Evolutionary conservation across 1,284 basidiomycete genomes (phyloP).

Genomic region (Volvariella volvacea): DNA sequence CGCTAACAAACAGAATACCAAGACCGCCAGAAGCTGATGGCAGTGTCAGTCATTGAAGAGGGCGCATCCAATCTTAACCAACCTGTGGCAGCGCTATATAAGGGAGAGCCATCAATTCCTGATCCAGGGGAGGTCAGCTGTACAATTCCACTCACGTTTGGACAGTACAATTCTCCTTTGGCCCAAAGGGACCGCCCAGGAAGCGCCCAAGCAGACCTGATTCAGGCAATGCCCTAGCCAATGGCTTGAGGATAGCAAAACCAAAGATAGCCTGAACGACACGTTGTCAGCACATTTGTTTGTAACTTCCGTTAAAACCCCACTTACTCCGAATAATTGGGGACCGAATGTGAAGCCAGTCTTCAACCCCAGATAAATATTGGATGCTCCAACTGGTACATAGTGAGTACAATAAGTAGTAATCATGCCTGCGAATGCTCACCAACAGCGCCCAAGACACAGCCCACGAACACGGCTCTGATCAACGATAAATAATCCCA

Average conservation of each 20-base stretch:
- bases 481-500: slow-evolving; percentile 2
- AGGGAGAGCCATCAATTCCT: too few relatives aligned
- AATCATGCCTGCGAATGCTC: slow-evolving; percentile 16
- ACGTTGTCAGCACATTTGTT: too few relatives aligned
- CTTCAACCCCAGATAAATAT: slow-evolving; percentile 66
- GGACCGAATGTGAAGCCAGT: slow-evolving; percentile 65
- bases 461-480: slow-evolving; percentile 55
- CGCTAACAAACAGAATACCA: slow-evolving; percentile 58
- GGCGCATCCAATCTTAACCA: too few relatives aligned
- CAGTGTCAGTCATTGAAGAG: slow-evolving; percentile 4
- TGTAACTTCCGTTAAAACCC: too few relatives aligned
- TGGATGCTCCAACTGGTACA: slow-evolving; percentile 45
- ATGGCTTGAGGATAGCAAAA: slow-evolving; percentile 57
- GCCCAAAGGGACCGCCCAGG: slow-evolving; percentile 58
- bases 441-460: slow-evolving; percentile 50
- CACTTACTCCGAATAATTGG: slow-evolving; percentile 48
- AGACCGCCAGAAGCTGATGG: slow-evolving; percentile 44
- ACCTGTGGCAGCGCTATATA: slow-evolving; percentile 8
- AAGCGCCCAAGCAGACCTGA: slow-evolving; percentile 37
- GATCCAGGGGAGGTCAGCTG: neutral
- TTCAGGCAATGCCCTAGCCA: slow-evolving; percentile 43
- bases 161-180: slow-evolving; percentile 62
- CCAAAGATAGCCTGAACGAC: slow-evolving; percentile 48
- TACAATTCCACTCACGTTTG: too few relatives aligned
- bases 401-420: neutral